These are phyloP conservation scores for Rauvolfia tetraphylla DNA, from an alignment of 257 asterid genomes.

Conservation along the genomic window DNA sequence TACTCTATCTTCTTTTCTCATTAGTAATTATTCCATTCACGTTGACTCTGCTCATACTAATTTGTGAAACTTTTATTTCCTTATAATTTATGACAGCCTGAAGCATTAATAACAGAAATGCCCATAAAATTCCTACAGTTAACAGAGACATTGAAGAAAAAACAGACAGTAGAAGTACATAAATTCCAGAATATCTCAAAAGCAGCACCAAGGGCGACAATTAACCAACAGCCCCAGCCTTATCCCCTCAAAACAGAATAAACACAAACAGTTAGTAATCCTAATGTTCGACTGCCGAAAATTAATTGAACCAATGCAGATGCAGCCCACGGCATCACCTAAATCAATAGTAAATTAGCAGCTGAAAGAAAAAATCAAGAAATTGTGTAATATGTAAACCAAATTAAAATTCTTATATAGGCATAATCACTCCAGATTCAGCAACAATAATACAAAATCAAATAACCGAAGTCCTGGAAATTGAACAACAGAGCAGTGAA, in stretches of 20 bases:
- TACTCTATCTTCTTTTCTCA: too few relatives aligned
- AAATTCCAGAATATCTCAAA: neutral
- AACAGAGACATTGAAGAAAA: neutral
- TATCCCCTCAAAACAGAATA: neutral
- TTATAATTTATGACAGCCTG: neutral
- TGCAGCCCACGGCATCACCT: neutral
- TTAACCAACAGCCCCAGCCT: neutral
- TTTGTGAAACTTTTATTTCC: too few relatives aligned
- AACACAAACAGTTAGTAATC: neutral
- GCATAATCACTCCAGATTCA: neutral
- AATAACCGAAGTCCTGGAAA: neutral
- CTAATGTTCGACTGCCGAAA: neutral
- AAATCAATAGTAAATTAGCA: neutral
- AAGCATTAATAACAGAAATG: neutral
- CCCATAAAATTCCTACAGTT: neutral
- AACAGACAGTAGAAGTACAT: neutral
- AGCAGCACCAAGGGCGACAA: neutral
- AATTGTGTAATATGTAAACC: neutral
- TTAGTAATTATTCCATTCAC: neutral
- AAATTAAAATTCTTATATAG: too few relatives aligned
- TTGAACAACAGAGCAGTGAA: neutral
- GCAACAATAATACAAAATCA: neutral
- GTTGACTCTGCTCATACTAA: neutral
- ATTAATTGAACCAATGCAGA: too few relatives aligned
- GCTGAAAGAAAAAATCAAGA: neutral